These are phyloP conservation scores for Tetrahymena borealis DNA, from an alignment of 73 alveolate species.

Conservation along the genomic window DNA sequence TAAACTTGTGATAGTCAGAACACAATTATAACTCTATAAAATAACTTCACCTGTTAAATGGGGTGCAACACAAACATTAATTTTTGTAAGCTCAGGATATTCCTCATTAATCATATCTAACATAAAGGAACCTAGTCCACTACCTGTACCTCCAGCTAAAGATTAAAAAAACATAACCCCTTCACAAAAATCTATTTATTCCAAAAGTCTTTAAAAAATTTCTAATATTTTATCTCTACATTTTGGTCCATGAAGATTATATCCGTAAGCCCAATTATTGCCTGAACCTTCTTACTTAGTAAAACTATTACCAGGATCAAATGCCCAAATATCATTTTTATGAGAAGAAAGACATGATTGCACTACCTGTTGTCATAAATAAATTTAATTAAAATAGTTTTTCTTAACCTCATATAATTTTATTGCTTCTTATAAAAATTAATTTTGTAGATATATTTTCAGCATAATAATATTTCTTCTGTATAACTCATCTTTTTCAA, in stretches of 20 bases:
- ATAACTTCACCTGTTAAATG: conserved; percentile 44
- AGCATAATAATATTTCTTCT: too few relatives aligned
- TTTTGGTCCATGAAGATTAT: conserved; percentile 22
- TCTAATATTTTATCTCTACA: conserved; percentile 3
- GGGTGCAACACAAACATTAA: conserved; percentile 33
- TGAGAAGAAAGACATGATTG: neutral
- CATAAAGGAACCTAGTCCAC: conserved; percentile 28
- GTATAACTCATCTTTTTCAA: too few relatives aligned
- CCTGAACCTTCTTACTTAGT: conserved; percentile 40
- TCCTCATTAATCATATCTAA: conserved; percentile 21
- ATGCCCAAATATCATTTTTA: neutral
- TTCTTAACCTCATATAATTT: too few relatives aligned
- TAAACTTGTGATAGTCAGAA: conserved; percentile 6
- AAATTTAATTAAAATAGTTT: neutral
- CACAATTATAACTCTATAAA: conserved; percentile 3
- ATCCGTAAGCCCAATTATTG: conserved; percentile 45
- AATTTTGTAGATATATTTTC: too few relatives aligned
- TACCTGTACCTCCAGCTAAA: conserved; percentile 37
- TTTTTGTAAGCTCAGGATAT: conserved; percentile 15
- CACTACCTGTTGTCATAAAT: neutral
- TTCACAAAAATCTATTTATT: conserved; percentile 16
- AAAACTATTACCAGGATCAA: conserved; percentile 5
- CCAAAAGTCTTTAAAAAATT: conserved; percentile 3
- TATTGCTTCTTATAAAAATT: too few relatives aligned
- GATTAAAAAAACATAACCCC: conserved; percentile 15